A percentile compares a stretch with the other conserved stretches of the same genome.
Evolutionary conservation across 257 asterid genomes (phyloP).

Genomic region (Perilla frutescens): DNA sequence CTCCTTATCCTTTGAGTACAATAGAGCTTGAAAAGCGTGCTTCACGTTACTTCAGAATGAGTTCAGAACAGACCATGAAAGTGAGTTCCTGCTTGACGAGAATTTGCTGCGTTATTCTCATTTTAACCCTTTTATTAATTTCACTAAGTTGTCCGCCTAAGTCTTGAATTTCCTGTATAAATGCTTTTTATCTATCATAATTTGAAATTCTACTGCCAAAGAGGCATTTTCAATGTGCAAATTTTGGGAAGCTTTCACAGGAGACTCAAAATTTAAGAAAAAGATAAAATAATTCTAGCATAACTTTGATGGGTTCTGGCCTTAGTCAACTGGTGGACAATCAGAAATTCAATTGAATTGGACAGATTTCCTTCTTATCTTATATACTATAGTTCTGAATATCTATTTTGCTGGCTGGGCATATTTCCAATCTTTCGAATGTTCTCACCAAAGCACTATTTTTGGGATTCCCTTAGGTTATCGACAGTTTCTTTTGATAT

Average conservation of each 20-base stretch:
- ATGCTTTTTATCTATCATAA: slow-evolving; percentile 19
- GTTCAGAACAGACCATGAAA: slow-evolving; percentile 98
- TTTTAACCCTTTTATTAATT: slow-evolving; percentile 21
- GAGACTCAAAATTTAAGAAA: neutral
- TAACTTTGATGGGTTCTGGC: slow-evolving; percentile 13
- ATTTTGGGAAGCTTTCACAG: slow-evolving; percentile 16
- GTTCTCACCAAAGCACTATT: slow-evolving; percentile 15
- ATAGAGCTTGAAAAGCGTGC: slow-evolving; percentile 99
- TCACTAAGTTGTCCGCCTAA: slow-evolving; percentile 20
- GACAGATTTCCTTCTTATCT: slow-evolving; percentile 20
- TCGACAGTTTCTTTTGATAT: slow-evolving; percentile 19
- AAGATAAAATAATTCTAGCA: slow-evolving; percentile 4
- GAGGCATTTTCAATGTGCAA: slow-evolving; percentile 24
- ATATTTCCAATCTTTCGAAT: neutral
- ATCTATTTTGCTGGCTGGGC: slow-evolving; percentile 10
- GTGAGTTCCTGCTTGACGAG: slow-evolving; percentile 45
- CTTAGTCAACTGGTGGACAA: slow-evolving; percentile 22
- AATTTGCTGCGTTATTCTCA: slow-evolving; percentile 28
- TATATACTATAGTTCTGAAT: slow-evolving; percentile 12
- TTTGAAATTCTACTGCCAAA: slow-evolving; percentile 21
- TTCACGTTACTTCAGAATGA: slow-evolving; percentile 91
- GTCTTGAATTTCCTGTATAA: neutral
- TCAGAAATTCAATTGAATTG: slow-evolving; percentile 18
- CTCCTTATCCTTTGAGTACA: slow-evolving; percentile 94
- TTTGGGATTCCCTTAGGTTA: slow-evolving; percentile 27